Conservation (phyloP, 2,329 filamentous ascomycete genomes). For the Penicillium sp. region DNA sequence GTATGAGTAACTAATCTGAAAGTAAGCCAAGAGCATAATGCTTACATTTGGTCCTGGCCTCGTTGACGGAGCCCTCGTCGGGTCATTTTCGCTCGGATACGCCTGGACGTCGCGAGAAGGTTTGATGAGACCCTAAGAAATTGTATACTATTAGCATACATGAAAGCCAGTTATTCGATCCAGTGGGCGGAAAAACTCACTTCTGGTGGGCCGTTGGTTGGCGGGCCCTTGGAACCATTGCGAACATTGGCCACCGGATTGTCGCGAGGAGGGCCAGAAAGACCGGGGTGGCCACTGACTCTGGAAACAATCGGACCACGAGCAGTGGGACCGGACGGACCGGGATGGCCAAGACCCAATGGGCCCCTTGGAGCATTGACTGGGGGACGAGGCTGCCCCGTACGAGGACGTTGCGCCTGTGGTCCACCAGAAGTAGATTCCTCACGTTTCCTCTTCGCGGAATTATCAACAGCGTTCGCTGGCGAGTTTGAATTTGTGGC, state of each 20-base stretch:
- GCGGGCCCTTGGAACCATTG: constrained; percentile 16
- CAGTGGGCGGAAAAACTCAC: constrained; percentile 10
- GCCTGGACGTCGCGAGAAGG: constrained; percentile 38
- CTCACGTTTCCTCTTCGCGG: constrained; percentile 34
- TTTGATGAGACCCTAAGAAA: constrained; percentile 36
- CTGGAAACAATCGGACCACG: neutral
- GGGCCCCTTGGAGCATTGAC: constrained; percentile 21
- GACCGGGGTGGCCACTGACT: neutral
- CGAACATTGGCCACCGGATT: neutral
- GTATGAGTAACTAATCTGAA: constrained; percentile 3
- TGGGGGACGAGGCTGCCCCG: constrained; percentile 21
- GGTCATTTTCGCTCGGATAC: constrained; percentile 23
- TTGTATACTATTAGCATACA: constrained; percentile 19
- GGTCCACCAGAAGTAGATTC: constrained; percentile 23
- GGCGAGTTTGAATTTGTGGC: constrained; percentile 22
- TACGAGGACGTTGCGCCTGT: constrained; percentile 28
- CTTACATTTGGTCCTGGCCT: constrained; percentile 22
- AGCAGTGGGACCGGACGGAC: neutral
- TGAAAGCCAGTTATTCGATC: constrained; percentile 2
- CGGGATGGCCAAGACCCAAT: neutral
- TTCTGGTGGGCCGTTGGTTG: constrained; percentile 8
- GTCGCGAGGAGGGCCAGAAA: neutral
- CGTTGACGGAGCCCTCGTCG: constrained; percentile 12
- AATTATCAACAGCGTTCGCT: constrained; percentile 10
- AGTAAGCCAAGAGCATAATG: neutral